Base-by-base conservation (phyloP, 257 asterid species). In the Fraxinus americana region DNA sequence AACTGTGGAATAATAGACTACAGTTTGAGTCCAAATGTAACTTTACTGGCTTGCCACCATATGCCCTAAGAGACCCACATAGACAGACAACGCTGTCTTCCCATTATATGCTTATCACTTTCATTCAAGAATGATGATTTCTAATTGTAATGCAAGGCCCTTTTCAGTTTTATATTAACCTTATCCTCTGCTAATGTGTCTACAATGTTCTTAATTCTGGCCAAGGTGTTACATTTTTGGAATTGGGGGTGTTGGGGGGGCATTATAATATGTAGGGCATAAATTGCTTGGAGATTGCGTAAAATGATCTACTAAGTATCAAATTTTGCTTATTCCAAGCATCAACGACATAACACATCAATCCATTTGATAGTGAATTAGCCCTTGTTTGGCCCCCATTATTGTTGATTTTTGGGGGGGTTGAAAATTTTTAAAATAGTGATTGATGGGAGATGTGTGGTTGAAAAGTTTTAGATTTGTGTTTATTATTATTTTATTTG, bases 211-310 rank as follows among this genome's bases (percentile, higher is more conserved):
- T 73, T 75, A 45, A 73, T 68, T 77, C 73, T n/a, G 73, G 84
- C 66, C 48, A 77, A 74, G 84, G 84, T 80, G 84, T 70, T 34
- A n/a, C n/a, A n/a, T n/a, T n/a, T n/a, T n/a, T n/a, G n/a, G n/a
- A n/a, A n/a, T n/a, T n/a, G n/a, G n/a, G n/a, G n/a, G n/a, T n/a
- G n/a, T n/a, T n/a, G n/a, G n/a, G 66, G 3, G 65, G 67, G 74
- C 72, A 80, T 75, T 38, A 71, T 36, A 71, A 76, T 32, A 14
- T 61, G 71, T 39, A 21, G 76, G 38, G 63, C 30, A 61, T 61
- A 71, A 71, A 14, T 77, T 73, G 72, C 76, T 73, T 77, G 77
- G 84, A 84, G 75, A 68, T 77, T 84, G 73, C 76, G 59, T 72
- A 10, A 39, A 10, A 39, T 39, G 14, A 39, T 39, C 48, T 9